phyloP scores from a whole-genome alignment of 2,329 filamentous ascomycete species.

The Fusarium euwallaceae region DNA sequence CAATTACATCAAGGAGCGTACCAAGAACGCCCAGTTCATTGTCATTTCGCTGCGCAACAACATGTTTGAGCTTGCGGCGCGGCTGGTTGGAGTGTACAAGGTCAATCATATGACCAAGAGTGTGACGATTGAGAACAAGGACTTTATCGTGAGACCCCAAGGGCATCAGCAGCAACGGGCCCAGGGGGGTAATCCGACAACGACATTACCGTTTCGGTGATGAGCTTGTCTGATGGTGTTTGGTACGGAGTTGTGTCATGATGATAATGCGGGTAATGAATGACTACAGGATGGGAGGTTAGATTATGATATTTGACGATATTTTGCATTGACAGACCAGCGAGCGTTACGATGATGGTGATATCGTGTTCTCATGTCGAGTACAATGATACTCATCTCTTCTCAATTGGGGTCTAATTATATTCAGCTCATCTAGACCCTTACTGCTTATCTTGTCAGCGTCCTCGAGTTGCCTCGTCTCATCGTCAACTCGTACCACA shows the following conservation, averaged over 20 bases:
- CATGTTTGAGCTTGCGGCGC: slow-evolving; percentile 98
- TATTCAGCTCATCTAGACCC: neutral
- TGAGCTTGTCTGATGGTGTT: slow-evolving; percentile 9
- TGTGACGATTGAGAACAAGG: slow-evolving; percentile 87
- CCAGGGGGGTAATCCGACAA: slow-evolving; percentile 47
- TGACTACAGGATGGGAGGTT: slow-evolving; percentile 26
- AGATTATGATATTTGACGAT: slow-evolving; percentile 36
- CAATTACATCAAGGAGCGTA: slow-evolving; percentile 98
- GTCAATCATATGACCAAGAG: slow-evolving; percentile 99
- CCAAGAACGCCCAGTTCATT: slow-evolving; percentile 99
- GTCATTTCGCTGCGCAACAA: slow-evolving; percentile 98
- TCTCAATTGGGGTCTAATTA: neutral
- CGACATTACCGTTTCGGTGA: slow-evolving; percentile 54
- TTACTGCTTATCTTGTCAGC: neutral
- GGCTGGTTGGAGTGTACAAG: slow-evolving; percentile 98
- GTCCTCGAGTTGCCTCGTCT: slow-evolving; percentile 17
- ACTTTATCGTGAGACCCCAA: slow-evolving; percentile 71
- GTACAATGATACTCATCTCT: neutral
- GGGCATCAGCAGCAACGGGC: slow-evolving; percentile 52
- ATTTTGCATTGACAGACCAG: slow-evolving; percentile 39
- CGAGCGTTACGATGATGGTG: neutral
- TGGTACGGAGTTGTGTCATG: slow-evolving; percentile 23
- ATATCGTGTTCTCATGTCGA: neutral
- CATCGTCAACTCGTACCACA: slow-evolving; percentile 21
- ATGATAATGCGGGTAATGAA: slow-evolving; percentile 41